Evolutionary conservation across 1,139 yeast genomes (phyloP), one percentile per base, ranked within the genome.

Genomic region (Spencermartinsiella ligniputridi): DNA sequence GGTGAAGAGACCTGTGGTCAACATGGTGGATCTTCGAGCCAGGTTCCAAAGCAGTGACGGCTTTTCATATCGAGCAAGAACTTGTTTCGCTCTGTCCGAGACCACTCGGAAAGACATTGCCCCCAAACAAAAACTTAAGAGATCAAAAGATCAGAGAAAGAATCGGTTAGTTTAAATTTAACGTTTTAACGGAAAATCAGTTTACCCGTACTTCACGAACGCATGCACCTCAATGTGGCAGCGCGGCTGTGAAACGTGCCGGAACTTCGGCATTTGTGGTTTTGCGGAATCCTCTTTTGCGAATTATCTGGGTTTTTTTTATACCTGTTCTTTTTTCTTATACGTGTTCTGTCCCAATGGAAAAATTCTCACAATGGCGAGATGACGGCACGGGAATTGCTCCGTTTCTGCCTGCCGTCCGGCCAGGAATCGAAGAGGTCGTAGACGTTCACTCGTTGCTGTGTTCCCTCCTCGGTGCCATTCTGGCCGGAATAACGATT

Each of bases 51-150:
- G 58, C 27, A 63, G 57, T 2, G 78, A 66, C 0, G 73, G 65
- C 44, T 90, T 68, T 1, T 95, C 89, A 53, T 83, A 81, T 41
- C 68, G 63, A 13, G 73, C 71, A 35, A 90, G 74, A 58, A 83
- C 83, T 25, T 79, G 85, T 50, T 83, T 86, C 5, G 96, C 97
- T 47, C 94, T 69, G 49, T 74, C 69, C 46, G 84, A 66, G 24
- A 88, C 96, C 53, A 75, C 82, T 44, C 77, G 79, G 53, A 81
- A 79, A 1, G 95, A 83, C 95, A 86, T 86, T n/a, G n/a, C n/a
- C n/a, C n/a, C n/a, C n/a, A n/a, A n/a, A n/a, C n/a, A n/a, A n/a
- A n/a, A n/a, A n/a, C n/a, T n/a, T n/a, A n/a, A n/a, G n/a, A n/a
- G n/a, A n/a, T n/a, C n/a, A n/a, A n/a, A n/a, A n/a, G n/a, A n/a